Evolutionary conservation across 2,329 filamentous ascomycete species (phyloP).

Genomic region (Hypomyces perniciosus): DNA sequence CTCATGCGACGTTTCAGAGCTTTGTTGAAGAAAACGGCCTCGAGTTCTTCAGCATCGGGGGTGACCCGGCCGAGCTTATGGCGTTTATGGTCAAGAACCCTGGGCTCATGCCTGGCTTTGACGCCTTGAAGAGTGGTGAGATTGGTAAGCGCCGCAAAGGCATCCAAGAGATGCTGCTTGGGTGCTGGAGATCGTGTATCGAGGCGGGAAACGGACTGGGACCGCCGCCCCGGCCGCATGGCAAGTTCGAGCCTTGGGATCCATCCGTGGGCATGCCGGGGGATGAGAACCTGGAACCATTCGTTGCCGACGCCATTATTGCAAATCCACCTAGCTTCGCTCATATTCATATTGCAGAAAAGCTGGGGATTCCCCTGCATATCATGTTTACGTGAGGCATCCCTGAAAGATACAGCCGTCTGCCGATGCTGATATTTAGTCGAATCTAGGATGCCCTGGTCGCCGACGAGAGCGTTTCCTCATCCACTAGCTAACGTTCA

Average conservation of each 20-base stretch:
- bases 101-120: constrained; percentile 75
- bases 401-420: too few relatives aligned
- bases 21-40: constrained; percentile 66
- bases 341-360: constrained; percentile 69
- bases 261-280: constrained; percentile 30
- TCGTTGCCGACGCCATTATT: constrained; percentile 78
- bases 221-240: constrained; percentile 41
- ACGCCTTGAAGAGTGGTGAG: constrained; percentile 70
- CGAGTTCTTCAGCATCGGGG: constrained; percentile 73
- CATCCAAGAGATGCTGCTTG: constrained; percentile 73
- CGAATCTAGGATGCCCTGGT: constrained; percentile 76
- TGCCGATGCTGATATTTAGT: background rate
- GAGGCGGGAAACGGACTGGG: constrained; percentile 65
- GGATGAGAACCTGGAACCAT: constrained; percentile 49
- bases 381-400: constrained; percentile 78
- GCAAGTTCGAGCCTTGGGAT: constrained; percentile 41
- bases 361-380: constrained; percentile 67
- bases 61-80: constrained; percentile 70
- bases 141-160: constrained; percentile 67
- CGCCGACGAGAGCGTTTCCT: constrained; percentile 76
- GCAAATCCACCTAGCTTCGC: constrained; percentile 74
- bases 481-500: constrained; percentile 82
- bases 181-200: constrained; percentile 82
- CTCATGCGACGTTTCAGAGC: constrained; percentile 60
- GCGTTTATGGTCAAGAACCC: constrained; percentile 91